Evolutionary conservation across 2,329 filamentous ascomycete species (phyloP).

Genomic region (Sporothrix brunneoviolacea): DNA sequence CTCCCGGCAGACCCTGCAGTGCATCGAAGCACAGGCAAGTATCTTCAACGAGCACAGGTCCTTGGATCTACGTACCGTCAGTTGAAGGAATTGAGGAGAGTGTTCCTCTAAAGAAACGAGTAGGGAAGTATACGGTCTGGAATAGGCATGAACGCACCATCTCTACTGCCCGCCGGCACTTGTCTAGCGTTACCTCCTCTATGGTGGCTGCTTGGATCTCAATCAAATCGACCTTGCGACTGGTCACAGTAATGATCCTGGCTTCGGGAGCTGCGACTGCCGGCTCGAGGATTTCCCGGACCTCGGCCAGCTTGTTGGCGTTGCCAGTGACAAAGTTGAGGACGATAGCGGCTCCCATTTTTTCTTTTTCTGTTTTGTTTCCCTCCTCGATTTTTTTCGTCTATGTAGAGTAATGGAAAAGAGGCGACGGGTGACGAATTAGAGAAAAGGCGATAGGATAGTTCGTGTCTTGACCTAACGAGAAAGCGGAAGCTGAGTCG

Average conservation of each 20-base stretch:
- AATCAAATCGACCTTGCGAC: slow-evolving; percentile 68
- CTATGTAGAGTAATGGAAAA: too few relatives aligned
- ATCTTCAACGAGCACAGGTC: slow-evolving; percentile 91
- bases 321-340: slow-evolving; percentile 97
- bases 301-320: slow-evolving; percentile 85
- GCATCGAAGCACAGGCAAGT: slow-evolving; percentile 92
- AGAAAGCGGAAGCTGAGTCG: too few relatives aligned
- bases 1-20: slow-evolving; percentile 82
- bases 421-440: too few relatives aligned
- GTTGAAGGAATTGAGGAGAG: background rate
- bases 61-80: slow-evolving; percentile 55
- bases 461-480: too few relatives aligned
- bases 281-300: slow-evolving; percentile 74
- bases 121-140: background rate
- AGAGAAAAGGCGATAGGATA: too few relatives aligned
- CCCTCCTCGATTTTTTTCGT: too few relatives aligned
- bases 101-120: background rate
- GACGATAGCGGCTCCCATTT: slow-evolving; percentile 33
- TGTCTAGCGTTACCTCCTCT: slow-evolving; percentile 84
- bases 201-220: slow-evolving; percentile 91
- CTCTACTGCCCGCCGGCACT: slow-evolving; percentile 76
- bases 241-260: slow-evolving; percentile 59
- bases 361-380: too few relatives aligned
- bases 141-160: slow-evolving; percentile 45
- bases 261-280: slow-evolving; percentile 25